Evolutionary conservation across 2,329 filamentous ascomycete species (phyloP).

Genomic region (Hyphodiscus sp.): DNA sequence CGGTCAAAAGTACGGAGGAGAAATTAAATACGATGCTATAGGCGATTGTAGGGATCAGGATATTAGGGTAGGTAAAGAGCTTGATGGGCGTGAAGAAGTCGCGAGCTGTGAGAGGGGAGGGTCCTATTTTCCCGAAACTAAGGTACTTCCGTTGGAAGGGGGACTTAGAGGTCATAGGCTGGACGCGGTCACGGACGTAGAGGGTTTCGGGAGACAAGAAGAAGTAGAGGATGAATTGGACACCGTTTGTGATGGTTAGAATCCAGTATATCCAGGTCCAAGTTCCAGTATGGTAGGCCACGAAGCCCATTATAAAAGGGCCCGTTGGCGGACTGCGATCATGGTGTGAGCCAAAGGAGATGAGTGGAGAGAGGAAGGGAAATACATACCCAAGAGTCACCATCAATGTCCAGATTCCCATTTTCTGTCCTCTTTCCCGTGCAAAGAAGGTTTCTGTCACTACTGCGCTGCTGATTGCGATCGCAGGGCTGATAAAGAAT

Average conservation of each 20-base stretch:
- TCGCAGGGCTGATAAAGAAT: conserved; percentile 48
- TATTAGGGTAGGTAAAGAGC: conserved; percentile 39
- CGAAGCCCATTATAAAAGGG: conserved; percentile 32
- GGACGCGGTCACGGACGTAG: conserved; percentile 35
- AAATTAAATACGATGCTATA: conserved; percentile 55
- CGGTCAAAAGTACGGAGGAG: conserved; percentile 44
- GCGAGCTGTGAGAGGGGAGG: conserved; percentile 38
- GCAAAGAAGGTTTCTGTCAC: conserved; percentile 51
- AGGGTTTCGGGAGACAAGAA: conserved; percentile 50
- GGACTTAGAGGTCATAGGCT: conserved; percentile 13
- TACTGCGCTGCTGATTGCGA: conserved; percentile 46
- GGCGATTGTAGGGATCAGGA: conserved; percentile 43
- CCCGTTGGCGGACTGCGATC: too few species aligned
- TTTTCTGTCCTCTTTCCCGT: conserved; percentile 43
- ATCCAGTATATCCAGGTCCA: conserved; percentile 47
- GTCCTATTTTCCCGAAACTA: conserved; percentile 45
- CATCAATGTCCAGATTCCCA: conserved; percentile 47
- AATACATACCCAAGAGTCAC: conserved; percentile 7
- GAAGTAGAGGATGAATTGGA: conserved; percentile 49
- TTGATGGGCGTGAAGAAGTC: conserved; percentile 46
- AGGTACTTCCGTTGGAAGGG: conserved; percentile 28
- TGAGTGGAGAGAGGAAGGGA: conserved; percentile 9
- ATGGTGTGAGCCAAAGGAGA: too few species aligned
- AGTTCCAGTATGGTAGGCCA: conserved; percentile 43
- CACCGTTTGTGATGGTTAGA: conserved; percentile 48